Percentiles rank a stretch among this genome's conserved stretches.
These are phyloP conservation scores for Aureobasidium sp. DNA, from an alignment of 2,329 filamentous ascomycete species.

Conservation along the genomic window DNA sequence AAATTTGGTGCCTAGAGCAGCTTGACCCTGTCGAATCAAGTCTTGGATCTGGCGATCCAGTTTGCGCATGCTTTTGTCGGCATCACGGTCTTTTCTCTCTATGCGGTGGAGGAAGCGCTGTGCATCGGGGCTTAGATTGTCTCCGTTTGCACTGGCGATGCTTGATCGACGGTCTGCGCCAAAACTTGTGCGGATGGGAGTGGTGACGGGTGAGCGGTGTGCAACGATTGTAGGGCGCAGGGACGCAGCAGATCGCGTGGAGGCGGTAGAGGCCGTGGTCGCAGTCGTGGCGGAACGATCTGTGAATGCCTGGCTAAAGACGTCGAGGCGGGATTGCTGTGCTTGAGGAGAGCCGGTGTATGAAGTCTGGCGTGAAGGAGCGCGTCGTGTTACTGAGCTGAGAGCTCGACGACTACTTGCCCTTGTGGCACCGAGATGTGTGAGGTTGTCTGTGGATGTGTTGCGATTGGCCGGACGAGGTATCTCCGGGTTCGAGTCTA, in stretches of 20 bases:
- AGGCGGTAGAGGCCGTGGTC: background rate
- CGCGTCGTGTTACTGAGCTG: conserved; percentile 38
- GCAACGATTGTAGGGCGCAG: background rate
- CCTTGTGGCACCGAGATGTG: conserved; percentile 22
- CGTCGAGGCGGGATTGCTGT: conserved; percentile 2
- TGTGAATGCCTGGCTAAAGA: conserved; percentile 1
- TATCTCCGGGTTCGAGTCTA: conserved; percentile 26
- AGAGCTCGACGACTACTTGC: conserved; percentile 34
- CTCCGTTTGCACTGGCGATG: conserved; percentile 6
- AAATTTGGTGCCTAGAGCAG: conserved; percentile 60
- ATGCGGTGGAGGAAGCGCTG: conserved; percentile 66
- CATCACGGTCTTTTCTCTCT: conserved; percentile 65
- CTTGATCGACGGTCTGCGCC: background rate
- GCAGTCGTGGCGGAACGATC: background rate
- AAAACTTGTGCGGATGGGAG: background rate
- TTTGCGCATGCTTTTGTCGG: conserved; percentile 70
- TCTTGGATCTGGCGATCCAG: conserved; percentile 74
- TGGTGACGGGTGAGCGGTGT: background rate
- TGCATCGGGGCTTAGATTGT: conserved; percentile 54
- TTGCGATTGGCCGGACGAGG: conserved; percentile 8
- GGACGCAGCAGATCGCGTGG: background rate
- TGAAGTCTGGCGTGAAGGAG: conserved; percentile 20
- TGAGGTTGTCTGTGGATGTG: background rate
- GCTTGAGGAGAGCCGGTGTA: conserved; percentile 31
- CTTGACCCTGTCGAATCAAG: conserved; percentile 83